A percentile compares a stretch with the other conserved stretches of the same genome.
Evolutionary conservation across 2,329 filamentous ascomycete genomes (phyloP).

Genomic region (Pseudogymnoascus sp.): DNA sequence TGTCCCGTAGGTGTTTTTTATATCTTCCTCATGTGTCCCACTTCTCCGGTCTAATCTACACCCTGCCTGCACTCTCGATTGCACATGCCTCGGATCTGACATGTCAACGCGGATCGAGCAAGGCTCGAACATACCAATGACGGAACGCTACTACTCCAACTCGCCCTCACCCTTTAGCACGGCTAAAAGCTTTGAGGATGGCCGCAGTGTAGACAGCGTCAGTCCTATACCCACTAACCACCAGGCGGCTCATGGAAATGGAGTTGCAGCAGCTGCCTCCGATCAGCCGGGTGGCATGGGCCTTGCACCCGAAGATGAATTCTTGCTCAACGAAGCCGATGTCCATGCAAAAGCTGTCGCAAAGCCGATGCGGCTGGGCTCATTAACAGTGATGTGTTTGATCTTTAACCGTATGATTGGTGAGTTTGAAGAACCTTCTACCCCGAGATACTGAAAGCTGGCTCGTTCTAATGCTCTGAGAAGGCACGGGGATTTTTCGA

Average conservation of each 20-base stretch:
- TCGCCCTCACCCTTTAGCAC: background rate
- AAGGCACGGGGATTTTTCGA: conserved; percentile 16
- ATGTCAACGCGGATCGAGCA: background rate
- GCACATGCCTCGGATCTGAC: background rate
- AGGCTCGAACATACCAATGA: conserved; percentile 3
- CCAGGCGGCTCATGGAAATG: background rate
- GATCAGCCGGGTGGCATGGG: conserved; percentile 9
- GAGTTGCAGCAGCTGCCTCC: background rate
- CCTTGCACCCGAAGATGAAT: conserved; percentile 6
- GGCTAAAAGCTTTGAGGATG: background rate
- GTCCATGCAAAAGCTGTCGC: conserved; percentile 16
- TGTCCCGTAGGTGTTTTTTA: background rate
- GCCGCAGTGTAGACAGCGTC: background rate
- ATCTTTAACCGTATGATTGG: conserved; percentile 15
- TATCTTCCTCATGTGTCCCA: background rate
- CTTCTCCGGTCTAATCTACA: background rate
- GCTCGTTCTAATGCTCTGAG: background rate
- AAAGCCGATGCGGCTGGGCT: conserved; percentile 15
- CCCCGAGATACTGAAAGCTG: background rate
- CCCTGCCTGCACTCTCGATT: background rate
- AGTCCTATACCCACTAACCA: background rate
- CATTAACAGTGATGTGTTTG: conserved; percentile 15
- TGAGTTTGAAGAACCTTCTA: background rate
- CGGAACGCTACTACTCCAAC: background rate
- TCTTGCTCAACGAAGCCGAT: conserved; percentile 1